Percentiles rank a stretch among this genome's conserved stretches.
These are phyloP conservation scores for Hydnomerulius pinastri DNA, from an alignment of 768 basidiomycete species.

Conservation along the genomic window DNA sequence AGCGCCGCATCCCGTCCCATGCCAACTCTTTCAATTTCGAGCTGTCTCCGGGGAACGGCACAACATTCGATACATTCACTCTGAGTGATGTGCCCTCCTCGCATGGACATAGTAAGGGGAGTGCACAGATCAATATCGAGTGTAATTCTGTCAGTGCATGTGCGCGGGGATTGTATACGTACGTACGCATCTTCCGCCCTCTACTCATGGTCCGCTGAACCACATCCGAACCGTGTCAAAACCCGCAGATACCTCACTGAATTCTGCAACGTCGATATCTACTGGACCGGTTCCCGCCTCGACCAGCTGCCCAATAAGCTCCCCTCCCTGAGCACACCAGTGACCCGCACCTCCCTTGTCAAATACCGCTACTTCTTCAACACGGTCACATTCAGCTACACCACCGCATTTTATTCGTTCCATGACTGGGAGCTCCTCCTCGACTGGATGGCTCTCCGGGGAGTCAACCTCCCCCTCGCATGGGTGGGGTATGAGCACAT, in stretches of 20 bases:
- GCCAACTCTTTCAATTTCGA: conserved; percentile 33
- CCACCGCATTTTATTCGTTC: conserved; percentile 41
- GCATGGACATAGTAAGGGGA: conserved; percentile 8
- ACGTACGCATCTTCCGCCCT: conserved; percentile 9
- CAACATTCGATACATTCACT: conserved; percentile 34
- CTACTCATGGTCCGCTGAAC: neutral
- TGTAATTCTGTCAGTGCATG: conserved; percentile 40
- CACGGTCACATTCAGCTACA: conserved; percentile 45
- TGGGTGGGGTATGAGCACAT: conserved; percentile 44
- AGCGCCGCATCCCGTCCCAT: conserved; percentile 38
- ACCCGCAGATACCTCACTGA: conserved; percentile 41
- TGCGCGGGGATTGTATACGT: conserved; percentile 41
- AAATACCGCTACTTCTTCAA: conserved; percentile 45
- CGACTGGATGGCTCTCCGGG: conserved; percentile 44
- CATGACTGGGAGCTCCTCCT: conserved; percentile 41
- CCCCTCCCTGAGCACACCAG: conserved; percentile 31
- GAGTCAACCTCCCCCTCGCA: conserved; percentile 43
- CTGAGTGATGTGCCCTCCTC: conserved; percentile 26
- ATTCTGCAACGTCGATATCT: conserved; percentile 41
- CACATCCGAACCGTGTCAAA: neutral
- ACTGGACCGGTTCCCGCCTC: conserved; percentile 46
- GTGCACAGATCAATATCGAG: conserved; percentile 26
- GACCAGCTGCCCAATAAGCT: conserved; percentile 29
- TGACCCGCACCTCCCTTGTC: conserved; percentile 37
- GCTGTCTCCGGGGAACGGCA: conserved; percentile 19